Evolutionary conservation across 805 yeast genomes (phyloP), one percentile per base, ranked within the genome.

Genomic region (Zygosaccharomyces siamensis): DNA sequence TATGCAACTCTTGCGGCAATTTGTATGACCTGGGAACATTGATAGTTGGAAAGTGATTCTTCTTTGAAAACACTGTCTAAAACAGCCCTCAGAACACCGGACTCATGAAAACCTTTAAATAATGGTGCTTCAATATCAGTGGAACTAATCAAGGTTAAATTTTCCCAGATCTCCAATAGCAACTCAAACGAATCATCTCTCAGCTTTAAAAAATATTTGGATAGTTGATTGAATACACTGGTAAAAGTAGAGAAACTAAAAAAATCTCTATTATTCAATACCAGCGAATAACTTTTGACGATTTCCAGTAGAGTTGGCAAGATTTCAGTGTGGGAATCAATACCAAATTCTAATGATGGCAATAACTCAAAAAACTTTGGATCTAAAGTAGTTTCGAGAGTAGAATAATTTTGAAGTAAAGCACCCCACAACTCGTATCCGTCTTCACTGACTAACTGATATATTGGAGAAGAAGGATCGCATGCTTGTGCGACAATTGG

Each of bases 351-450:
- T 27, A 84, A 65, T 53, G 79, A 67, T 7, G 77, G 78, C 53
- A 84, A 74, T 14, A 77, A 57, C 14, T 70, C 69, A 3, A 73
- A 47, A 24, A 86, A 64, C 32, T 70, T 72, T 11, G 67, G 63
- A 27, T 67, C 67, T 3, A 66, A 56, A 4, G 49, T 44, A n/a
- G 49, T 47, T 27, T 61, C 63, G 11, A 60, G 52, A 1, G 47
- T 35, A 0, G 92, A 86, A 46, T 77, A 77, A 52, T 81, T 80
- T 53, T 80, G 86, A 45, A 89, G 62, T 2, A 86, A 63, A 1
- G 83, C 73, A n/a, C 77, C 71, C 96, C 96, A 89, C 37, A 90
- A 71, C 48, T 88, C 95, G 60, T 79, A 81, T 0, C 95, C 96
- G 68, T 90, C 97, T 61, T 90, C 97, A 16, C 84, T 75, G 7